Percentiles rank a stretch among this genome's conserved stretches.
These are phyloP conservation scores for Perkinsus olseni DNA, from an alignment of 169 alveolate genomes.

Conservation along the genomic window DNA sequence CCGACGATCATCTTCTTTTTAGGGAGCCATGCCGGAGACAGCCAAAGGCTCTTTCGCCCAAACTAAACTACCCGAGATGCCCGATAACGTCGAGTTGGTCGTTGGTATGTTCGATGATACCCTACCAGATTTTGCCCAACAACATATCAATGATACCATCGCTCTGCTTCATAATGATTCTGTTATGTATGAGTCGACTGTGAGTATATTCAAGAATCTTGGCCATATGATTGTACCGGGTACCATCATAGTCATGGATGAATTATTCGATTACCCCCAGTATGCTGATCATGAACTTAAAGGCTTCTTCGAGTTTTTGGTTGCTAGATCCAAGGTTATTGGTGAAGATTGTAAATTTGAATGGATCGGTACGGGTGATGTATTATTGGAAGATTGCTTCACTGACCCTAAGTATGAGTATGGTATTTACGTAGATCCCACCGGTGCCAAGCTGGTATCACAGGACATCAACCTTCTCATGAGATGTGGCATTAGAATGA, in stretches of 20 bases:
- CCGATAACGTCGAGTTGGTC: not conserved
- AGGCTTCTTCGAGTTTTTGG: not conserved
- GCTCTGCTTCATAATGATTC: not conserved
- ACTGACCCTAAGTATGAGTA: not conserved
- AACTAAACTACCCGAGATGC: not conserved
- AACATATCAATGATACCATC: not conserved
- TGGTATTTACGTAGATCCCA: not conserved
- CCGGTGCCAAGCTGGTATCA: not conserved
- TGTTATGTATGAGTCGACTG: not conserved
- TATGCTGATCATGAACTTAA: not conserved
- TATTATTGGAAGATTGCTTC: not conserved
- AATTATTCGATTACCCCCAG: not conserved
- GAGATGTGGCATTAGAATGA: not conserved
- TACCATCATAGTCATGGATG: not conserved
- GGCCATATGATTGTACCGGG: not conserved
- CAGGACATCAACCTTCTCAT: not conserved
- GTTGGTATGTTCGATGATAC: not conserved
- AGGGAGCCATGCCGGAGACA: not conserved
- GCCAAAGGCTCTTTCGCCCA: not conserved
- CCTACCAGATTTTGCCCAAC: not conserved
- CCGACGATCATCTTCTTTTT: not conserved
- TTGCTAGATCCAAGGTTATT: not conserved
- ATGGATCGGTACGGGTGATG: not conserved
- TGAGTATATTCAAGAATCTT: not conserved
- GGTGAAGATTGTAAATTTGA: not conserved